These are phyloP conservation scores for Kurtzmaniella quercitrusa DNA, from an alignment of 1,139 yeast genomes.

Conservation along the genomic window DNA sequence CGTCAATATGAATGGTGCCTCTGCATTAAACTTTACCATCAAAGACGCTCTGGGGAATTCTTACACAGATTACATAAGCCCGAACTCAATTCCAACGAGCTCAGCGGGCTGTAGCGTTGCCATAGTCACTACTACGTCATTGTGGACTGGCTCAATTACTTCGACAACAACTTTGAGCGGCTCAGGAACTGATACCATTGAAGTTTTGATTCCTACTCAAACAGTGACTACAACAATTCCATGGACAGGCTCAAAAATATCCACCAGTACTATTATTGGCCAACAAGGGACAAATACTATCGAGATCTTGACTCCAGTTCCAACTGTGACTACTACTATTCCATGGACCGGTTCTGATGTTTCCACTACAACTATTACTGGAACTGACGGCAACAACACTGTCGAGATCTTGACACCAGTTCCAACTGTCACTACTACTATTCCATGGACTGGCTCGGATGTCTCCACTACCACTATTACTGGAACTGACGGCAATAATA, in stretches of 20 bases:
- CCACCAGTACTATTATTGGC: constrained; percentile 6
- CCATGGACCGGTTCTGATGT: constrained; percentile 5
- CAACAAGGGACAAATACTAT: constrained; percentile 4
- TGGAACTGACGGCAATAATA: no score
- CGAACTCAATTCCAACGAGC: not conserved
- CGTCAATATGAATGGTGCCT: not conserved
- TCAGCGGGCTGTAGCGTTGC: not conserved
- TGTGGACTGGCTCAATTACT: not conserved
- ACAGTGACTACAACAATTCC: not conserved
- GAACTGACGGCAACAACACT: no score
- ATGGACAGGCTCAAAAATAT: constrained; percentile 9
- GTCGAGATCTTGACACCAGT: no score
- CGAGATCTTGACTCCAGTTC: constrained; percentile 11
- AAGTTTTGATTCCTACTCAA: not conserved
- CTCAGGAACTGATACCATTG: not conserved
- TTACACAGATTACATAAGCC: not conserved
- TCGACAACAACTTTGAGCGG: not conserved
- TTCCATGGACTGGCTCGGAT: no score
- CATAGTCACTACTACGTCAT: not conserved
- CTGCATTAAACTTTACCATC: not conserved
- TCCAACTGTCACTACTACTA: no score
- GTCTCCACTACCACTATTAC: no score
- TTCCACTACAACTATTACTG: not conserved
- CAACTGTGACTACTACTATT: constrained; percentile 7
- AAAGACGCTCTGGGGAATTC: not conserved